These are phyloP conservation scores for Cytospora piceicola DNA, from an alignment of 2,329 filamentous ascomycete species.

Conservation along the genomic window DNA sequence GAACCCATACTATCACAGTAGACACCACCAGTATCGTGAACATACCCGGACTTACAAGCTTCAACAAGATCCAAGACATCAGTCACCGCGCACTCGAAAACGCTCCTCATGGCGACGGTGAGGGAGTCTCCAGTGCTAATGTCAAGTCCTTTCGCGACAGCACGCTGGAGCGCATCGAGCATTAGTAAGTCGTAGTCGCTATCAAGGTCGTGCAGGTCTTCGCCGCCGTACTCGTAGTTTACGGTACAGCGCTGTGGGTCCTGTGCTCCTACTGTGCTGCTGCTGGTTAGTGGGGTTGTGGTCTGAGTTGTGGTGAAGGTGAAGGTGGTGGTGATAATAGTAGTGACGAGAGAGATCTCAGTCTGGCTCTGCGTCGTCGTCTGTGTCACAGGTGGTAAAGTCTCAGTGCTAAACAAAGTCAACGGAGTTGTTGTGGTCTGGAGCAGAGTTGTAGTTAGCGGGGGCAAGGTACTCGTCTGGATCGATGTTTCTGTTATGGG, in stretches of 20 bases:
- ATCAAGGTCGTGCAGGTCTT: constrained; percentile 21
- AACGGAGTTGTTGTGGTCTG: not conserved
- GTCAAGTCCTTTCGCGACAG: constrained; percentile 8
- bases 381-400: constrained; percentile 5
- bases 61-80: not conserved
- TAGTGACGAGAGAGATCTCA: not conserved
- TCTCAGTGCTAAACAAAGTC: not conserved
- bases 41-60: constrained; percentile 12
- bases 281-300: not conserved
- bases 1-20: constrained; percentile 6
- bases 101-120: constrained; percentile 6
- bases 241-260: constrained; percentile 9
- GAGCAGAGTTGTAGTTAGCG: not conserved
- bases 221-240: constrained; percentile 4
- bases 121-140: not conserved
- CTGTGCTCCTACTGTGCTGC: not conserved
- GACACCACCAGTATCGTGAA: not conserved
- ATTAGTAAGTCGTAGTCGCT: constrained; percentile 18
- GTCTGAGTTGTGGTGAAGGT: not conserved
- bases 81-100: constrained; percentile 13
- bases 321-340: not conserved
- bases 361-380: not conserved
- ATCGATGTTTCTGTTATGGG: not conserved
- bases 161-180: not conserved
- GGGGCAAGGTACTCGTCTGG: not conserved